Evolutionary conservation across 768 basidiomycete species (phyloP).

Genomic region (Lactifluus volemus): DNA sequence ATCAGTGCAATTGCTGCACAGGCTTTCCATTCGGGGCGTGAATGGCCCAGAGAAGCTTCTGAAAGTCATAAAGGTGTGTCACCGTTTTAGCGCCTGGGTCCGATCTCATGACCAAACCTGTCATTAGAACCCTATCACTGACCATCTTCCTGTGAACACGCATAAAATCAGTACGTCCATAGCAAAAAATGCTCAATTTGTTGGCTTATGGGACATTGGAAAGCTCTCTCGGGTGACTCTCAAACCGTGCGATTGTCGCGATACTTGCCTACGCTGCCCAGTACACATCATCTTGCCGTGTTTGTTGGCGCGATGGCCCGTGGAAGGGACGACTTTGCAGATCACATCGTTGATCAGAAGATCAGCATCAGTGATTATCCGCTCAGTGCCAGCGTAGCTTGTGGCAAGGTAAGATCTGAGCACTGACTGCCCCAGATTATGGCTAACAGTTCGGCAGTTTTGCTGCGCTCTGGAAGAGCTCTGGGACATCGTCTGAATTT

Average conservation of each 20-base stretch:
- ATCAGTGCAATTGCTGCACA: constrained; percentile 92
- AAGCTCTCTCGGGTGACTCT: constrained; percentile 89
- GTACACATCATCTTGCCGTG: constrained; percentile 84
- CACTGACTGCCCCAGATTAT: not conserved
- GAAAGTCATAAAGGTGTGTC: constrained; percentile 85
- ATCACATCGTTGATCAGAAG: constrained; percentile 90
- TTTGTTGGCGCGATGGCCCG: constrained; percentile 99
- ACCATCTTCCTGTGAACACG: constrained; percentile 92
- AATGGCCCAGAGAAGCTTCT: constrained; percentile 95
- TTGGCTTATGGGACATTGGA: constrained; percentile 1
- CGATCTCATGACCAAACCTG: constrained; percentile 7
- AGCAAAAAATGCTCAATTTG: not conserved
- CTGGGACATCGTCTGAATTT: constrained; percentile 79
- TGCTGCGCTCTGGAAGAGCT: constrained; percentile 90
- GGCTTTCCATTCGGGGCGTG: constrained; percentile 89
- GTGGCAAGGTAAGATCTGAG: constrained; percentile 75
- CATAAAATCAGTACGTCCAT: constrained; percentile 79
- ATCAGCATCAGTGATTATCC: constrained; percentile 94
- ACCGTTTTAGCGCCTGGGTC: not conserved
- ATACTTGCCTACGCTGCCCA: constrained; percentile 79
- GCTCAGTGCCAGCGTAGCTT: constrained; percentile 88
- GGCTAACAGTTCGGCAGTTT: constrained; percentile 41
- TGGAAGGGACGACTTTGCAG: constrained; percentile 94
- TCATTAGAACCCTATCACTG: constrained; percentile 79
- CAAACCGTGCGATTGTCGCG: constrained; percentile 70